Conservation (phyloP, 2,329 filamentous ascomycete genomes). For the Talaromyces albobiverticillius region DNA sequence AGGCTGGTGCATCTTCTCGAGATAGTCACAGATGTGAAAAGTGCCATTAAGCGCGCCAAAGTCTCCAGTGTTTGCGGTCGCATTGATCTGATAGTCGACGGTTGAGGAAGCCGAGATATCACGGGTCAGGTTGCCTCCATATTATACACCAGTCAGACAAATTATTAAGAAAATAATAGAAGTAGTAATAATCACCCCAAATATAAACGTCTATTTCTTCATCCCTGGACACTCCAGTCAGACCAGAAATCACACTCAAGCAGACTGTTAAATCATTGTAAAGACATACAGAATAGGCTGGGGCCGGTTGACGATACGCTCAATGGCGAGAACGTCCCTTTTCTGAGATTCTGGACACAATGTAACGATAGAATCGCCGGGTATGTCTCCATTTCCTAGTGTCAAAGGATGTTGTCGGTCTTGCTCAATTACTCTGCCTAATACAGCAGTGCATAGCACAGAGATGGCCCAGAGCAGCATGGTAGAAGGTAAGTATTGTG, state of each 20-base stretch:
- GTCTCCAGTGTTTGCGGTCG: constrained; percentile 3
- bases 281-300: constrained; percentile 8
- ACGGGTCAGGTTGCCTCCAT: constrained; percentile 3
- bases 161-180: neutral
- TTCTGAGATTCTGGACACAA: constrained; percentile 3
- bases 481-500: neutral
- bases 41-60: constrained; percentile 7
- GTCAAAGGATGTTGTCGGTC: constrained; percentile 4
- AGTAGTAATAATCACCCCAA: constrained; percentile 5
- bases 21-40: constrained; percentile 7
- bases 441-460: neutral
- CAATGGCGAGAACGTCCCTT: constrained; percentile 3
- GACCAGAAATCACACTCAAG: constrained; percentile 2
- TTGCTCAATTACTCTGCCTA: constrained; percentile 2
- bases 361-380: constrained; percentile 4
- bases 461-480: constrained; percentile 1
- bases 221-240: neutral
- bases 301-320: constrained; percentile 4
- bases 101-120: constrained; percentile 2
- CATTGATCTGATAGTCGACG: constrained; percentile 6
- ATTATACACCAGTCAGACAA: constrained; percentile 1
- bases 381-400: constrained; percentile 2
- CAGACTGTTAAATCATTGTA: constrained; percentile 4
- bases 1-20: constrained; percentile 9
- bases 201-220: constrained; percentile 5